phyloP scores from a whole-genome alignment of 495 filamentous ascomycete genomes.

The Pyrenula aspistea region DNA sequence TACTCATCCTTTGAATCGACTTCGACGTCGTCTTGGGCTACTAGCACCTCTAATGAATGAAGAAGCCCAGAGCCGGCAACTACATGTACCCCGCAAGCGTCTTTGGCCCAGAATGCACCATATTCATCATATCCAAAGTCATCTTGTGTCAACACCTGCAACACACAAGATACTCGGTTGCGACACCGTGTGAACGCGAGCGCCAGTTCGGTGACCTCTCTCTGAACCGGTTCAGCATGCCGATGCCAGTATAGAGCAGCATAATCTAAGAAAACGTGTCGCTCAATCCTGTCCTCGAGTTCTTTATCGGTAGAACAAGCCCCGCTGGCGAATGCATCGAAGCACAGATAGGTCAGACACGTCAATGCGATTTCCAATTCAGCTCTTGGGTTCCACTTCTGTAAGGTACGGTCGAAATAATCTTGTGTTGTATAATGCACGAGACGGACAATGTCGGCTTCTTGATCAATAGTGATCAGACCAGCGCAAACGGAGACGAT shows the following conservation, averaged over 20 bases:
- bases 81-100: too few relatives aligned
- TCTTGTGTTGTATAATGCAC: conserved; percentile 45
- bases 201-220: too few relatives aligned
- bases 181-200: too few relatives aligned
- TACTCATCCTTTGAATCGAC: conserved; percentile 6
- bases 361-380: conserved; percentile 6
- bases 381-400: conserved; percentile 5
- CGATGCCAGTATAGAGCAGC: conserved; percentile 30
- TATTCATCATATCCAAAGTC: too few relatives aligned
- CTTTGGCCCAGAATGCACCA: too few relatives aligned
- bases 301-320: conserved; percentile 5
- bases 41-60: conserved; percentile 10
- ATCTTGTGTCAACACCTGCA: too few relatives aligned
- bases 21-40: conserved; percentile 9
- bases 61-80: too few relatives aligned
- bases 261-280: conserved; percentile 28
- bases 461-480: conserved; percentile 34
- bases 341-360: conserved; percentile 12
- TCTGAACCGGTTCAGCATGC: too few relatives aligned
- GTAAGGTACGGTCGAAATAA: conserved; percentile 18
- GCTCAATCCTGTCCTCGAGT: neutral
- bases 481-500: conserved; percentile 37
- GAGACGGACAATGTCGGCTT: conserved; percentile 28
- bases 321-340: conserved; percentile 11
- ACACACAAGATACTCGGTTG: too few relatives aligned